Percentiles rank a stretch among this genome's conserved stretches.
These are phyloP conservation scores for Aspergillus chevalieri DNA, from an alignment of 2,329 filamentous ascomycete species.

Conservation along the genomic window DNA sequence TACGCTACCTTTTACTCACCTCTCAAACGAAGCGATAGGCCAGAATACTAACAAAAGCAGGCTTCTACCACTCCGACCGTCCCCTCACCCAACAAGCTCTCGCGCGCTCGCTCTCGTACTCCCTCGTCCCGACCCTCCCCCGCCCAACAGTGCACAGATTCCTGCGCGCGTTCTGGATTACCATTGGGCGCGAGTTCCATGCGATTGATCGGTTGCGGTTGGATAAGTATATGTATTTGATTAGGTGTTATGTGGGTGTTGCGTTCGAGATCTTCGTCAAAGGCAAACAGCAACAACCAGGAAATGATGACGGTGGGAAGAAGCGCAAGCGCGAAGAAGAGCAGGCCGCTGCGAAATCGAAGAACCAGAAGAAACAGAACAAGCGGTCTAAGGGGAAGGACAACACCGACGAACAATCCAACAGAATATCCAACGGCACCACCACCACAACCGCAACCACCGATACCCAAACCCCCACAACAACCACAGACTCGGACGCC, in stretches of 20 bases:
- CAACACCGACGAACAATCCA: constrained; percentile 13
- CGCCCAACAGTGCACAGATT: constrained; percentile 40
- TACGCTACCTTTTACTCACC: constrained; percentile 25
- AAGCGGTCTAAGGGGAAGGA: constrained; percentile 14
- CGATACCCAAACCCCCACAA: not conserved
- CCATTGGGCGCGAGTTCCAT: constrained; percentile 63
- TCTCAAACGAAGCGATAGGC: no score
- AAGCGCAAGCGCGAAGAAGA: constrained; percentile 27
- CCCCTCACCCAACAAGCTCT: constrained; percentile 81
- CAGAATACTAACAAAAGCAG: constrained; percentile 27
- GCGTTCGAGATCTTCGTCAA: constrained; percentile 49
- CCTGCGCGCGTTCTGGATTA: constrained; percentile 64
- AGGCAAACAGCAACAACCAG: constrained; percentile 10
- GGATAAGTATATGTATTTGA: constrained; percentile 87
- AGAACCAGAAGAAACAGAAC: constrained; percentile 26
- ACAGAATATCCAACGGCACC: constrained; percentile 1
- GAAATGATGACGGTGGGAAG: constrained; percentile 14
- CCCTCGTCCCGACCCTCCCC: constrained; percentile 58
- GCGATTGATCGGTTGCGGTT: constrained; percentile 68
- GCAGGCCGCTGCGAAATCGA: constrained; percentile 10
- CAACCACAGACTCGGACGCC: constrained; percentile 5
- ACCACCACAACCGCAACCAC: not conserved
- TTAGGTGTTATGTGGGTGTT: constrained; percentile 70
- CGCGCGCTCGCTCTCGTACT: constrained; percentile 65
- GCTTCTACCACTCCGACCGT: constrained; percentile 89